Evolutionary conservation across 305 asterid species (phyloP), one percentile per base, ranked within the genome.

Genomic region (Solanum chacoense): DNA sequence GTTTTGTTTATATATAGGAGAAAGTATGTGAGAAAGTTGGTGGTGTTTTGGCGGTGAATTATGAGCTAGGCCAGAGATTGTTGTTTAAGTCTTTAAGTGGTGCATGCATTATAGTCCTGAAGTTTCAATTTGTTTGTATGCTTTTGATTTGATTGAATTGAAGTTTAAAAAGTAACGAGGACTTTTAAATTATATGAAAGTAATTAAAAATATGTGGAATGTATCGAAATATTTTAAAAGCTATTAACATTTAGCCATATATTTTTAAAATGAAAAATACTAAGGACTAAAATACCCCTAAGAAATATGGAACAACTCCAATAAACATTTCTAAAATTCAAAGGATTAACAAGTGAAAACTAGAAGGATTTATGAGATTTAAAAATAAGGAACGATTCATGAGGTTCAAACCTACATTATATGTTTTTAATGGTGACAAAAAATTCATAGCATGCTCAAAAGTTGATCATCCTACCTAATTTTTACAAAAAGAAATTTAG

Each of bases 11-110:
- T 74, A 28, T 74, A 76, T 36, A 76, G 84, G 55, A 11, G 78
- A n/a, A 32, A 32, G 13, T 72, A 74, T 32, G 40, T 32, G 26
- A 6, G 0, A 76, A 76, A 76, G 31, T 76, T 35, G 84, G 50
- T 76, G 84, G 84, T 26, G 26, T 76, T 35, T 76, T 35, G 31
- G 84, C 29, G 84, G 84, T 76, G 84, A 76, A 36, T 76, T 76
- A 36, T 35, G 84, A 76, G 84, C 3, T 76, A 36, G 84, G 84
- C 31, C 84, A 36, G 9, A 32, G 28, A 4, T 9, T 75, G 79
- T 73, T 75, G 42, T 34, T 35, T 5, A 34, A 31, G 22, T 72
- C 6, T 72, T 71, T 4, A 73, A 75, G 81, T 75, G 80, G 42
- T 67, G 74, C 74, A 24, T 67, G 28, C 14, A 65, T 65, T n/a